Base-by-base conservation (phyloP, 208 protist species). In the Tetramitus jugosus region DNA sequence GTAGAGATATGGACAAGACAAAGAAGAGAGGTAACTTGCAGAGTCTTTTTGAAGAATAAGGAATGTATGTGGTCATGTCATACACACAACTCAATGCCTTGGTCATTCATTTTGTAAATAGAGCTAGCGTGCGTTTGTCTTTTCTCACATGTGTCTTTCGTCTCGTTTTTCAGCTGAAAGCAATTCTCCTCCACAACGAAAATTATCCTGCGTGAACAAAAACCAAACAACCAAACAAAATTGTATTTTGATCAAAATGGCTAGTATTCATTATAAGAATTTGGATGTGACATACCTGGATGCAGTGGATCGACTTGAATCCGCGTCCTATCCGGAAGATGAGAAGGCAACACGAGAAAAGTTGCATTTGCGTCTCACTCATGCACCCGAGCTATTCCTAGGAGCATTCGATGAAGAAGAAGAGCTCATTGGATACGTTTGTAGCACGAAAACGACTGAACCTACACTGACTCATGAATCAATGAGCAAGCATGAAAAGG, bases 341-440 rank as follows among this genome's bases (percentile, higher is more conserved):
- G 62, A 68, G 29, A 37, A 31, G 26, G 62, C 62, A 4, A 43
- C 62, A 17, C 29, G 10, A 37, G 62, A 68, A 29, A 68, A 68
- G 29, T 68, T 68, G 42, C 29, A 43, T 23, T 68, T 31, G 39
- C 62, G 62, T n/a, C 10, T 68, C 3, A 10, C 26, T 29, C 17
- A 68, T 68, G 62, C 62, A 39, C 26, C 26, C 29, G 33, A 42
- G 39, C 6, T 43, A 8, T 68, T 68, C 42, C 3, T 8, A 43
- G 37, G 33, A 3, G 26, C 39, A 31, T 42, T 68, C n/a, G 10
- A 39, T 67, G 14, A 1, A 40, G 3, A 37, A 26, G 35, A 42
- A 42, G 3, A 67, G 42, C 8, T 68, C 20, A 68, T 68, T 43
- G 62, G 62, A 68, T 68, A 37, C 33, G 62, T 68, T 8, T 68